These are phyloP conservation scores for Sequoiadendron giganteum DNA, from an alignment of 75 land plant genomes.

Conservation along the genomic window DNA sequence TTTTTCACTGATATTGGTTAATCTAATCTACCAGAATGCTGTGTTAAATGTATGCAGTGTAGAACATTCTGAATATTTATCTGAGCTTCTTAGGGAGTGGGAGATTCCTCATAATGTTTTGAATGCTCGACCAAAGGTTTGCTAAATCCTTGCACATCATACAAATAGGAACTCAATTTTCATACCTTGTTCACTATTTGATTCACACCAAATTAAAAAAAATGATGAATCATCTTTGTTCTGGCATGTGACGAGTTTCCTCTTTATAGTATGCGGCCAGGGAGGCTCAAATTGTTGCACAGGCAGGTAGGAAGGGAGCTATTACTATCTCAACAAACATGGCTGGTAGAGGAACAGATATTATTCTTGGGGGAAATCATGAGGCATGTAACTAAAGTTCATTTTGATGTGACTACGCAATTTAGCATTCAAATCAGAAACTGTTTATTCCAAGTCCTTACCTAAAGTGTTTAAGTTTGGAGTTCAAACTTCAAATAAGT, in stretches of 20 bases:
- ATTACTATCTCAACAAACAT: constrained; percentile 99
- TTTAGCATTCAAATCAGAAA: neutral
- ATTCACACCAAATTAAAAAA: neutral
- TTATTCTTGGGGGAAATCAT: constrained; percentile 97
- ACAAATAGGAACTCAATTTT: neutral
- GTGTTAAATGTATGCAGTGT: constrained; percentile 65
- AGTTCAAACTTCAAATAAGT: too few species aligned
- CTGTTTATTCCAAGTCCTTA: neutral
- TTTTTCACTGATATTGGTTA: neutral
- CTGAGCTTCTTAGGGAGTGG: constrained; percentile 68
- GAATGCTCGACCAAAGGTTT: constrained; percentile 98
- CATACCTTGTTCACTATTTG: neutral
- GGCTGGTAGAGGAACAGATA: constrained; percentile 99
- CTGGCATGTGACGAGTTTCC: neutral
- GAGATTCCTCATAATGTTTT: constrained; percentile 95
- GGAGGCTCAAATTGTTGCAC: constrained; percentile 98
- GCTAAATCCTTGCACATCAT: neutral
- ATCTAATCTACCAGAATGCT: neutral
- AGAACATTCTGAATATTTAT: constrained; percentile 94
- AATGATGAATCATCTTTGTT: neutral
- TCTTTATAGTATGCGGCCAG: constrained; percentile 85
- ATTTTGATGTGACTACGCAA: neutral
- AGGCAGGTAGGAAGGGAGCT: constrained; percentile 90
- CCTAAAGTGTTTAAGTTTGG: too few species aligned
- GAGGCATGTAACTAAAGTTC: constrained; percentile 43